These are phyloP conservation scores for Magnolia changhungtana DNA, from an alignment of 164 flowering plant genomes.

Conservation along the genomic window DNA sequence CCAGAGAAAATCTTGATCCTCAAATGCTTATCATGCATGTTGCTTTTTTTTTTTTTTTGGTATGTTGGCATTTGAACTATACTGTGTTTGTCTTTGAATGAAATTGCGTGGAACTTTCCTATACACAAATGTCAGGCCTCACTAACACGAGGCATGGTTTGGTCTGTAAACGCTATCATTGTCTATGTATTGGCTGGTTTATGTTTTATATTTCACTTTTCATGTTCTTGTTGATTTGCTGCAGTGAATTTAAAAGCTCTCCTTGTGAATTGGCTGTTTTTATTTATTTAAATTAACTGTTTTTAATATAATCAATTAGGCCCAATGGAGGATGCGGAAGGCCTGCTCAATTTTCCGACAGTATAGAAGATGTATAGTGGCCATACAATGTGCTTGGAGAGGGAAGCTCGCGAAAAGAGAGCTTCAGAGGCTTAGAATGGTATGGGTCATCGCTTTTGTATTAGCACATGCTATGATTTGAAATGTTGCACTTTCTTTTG, in stretches of 20 bases:
- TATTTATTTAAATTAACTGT: background rate
- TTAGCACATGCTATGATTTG: too few species aligned
- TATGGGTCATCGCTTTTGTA: constrained; percentile 14
- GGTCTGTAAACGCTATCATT: background rate
- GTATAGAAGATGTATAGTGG: constrained; percentile 51
- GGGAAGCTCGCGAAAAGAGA: constrained; percentile 74
- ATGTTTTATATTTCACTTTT: background rate
- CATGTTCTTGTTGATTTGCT: background rate
- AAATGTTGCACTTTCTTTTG: too few species aligned
- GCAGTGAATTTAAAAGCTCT: background rate
- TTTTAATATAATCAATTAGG: constrained; percentile 29
- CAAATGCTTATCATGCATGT: too few species aligned
- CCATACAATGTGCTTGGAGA: constrained; percentile 91
- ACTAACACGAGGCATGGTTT: background rate
- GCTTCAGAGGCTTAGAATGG: constrained; percentile 70
- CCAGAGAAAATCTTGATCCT: too few species aligned
- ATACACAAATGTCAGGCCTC: background rate
- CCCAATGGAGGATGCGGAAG: constrained; percentile 79
- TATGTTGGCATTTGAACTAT: too few species aligned
- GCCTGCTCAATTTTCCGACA: constrained; percentile 41
- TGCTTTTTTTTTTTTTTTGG: too few species aligned
- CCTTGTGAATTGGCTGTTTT: background rate
- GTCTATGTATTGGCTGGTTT: background rate
- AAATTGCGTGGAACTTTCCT: too few species aligned
- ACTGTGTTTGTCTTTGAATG: too few species aligned